A percentile compares a stretch with the other conserved stretches of the same genome.
These are phyloP conservation scores for Trichoderma gamsii DNA, from an alignment of 495 filamentous ascomycete genomes.

Conservation along the genomic window DNA sequence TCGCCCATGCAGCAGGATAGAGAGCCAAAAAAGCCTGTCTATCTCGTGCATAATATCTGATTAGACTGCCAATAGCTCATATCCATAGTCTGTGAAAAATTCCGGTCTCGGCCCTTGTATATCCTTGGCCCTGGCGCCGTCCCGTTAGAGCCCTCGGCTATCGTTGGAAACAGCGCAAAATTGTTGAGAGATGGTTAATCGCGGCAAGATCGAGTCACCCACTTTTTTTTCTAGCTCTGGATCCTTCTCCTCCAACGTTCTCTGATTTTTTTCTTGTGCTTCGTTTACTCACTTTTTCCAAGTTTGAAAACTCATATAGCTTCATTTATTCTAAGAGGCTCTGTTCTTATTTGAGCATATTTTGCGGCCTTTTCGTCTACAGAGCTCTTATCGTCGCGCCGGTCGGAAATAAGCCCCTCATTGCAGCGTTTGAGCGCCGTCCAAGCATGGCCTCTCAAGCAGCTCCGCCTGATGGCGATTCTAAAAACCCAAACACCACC, in stretches of 20 bases:
- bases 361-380: background rate
- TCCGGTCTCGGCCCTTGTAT: constrained; percentile 1
- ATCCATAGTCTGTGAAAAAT: background rate
- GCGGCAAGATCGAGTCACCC: background rate
- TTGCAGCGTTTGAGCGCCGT: background rate
- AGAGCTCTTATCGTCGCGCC: background rate
- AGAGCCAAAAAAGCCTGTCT: no score
- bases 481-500: background rate
- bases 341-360: background rate
- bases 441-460: background rate
- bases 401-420: constrained; percentile 10
- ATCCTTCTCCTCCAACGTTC: background rate
- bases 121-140: background rate
- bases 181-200: constrained; percentile 8
- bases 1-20: no score
- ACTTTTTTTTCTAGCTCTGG: background rate
- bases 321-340: background rate
- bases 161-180: background rate
- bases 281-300: no score
- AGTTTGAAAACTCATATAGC: background rate
- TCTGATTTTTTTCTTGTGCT: background rate
- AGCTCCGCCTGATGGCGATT: constrained; percentile 11
- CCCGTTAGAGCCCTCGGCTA: background rate
- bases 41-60: no score
- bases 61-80: background rate